Evolutionary conservation across 1,284 basidiomycete species (phyloP).

Genomic region (Xerocomus amazonicus): DNA sequence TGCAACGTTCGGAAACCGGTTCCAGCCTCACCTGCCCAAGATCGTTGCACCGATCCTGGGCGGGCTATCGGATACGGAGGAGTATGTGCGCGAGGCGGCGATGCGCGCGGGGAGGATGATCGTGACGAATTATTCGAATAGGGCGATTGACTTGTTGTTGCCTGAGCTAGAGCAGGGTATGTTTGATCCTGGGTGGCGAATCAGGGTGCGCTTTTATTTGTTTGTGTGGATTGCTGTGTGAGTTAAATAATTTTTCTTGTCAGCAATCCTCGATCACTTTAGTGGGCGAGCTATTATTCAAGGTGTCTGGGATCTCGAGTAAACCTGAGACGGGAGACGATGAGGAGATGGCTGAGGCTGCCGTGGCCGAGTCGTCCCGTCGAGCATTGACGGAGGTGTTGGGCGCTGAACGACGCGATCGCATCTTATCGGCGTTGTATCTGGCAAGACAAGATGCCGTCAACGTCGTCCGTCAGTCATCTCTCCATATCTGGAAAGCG

Average conservation of each 20-base stretch:
- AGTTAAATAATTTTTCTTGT: neutral
- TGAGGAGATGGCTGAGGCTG: conserved; percentile 61
- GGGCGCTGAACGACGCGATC: conserved; percentile 85
- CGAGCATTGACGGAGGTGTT: conserved; percentile 86
- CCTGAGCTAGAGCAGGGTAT: conserved; percentile 95
- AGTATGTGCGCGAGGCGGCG: conserved; percentile 92
- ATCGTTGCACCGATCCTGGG: conserved; percentile 93
- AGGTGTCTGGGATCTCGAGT: conserved; percentile 95
- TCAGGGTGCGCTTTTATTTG: conserved; percentile 60
- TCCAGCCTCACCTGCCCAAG: conserved; percentile 93
- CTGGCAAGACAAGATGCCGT: conserved; percentile 94
- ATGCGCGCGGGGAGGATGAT: conserved; percentile 99
- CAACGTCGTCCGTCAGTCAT: conserved; percentile 84
- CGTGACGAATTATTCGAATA: conserved; percentile 90
- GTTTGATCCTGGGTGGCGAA: conserved; percentile 94
- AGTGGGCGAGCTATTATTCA: conserved; percentile 95
- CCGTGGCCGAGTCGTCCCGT: conserved; percentile 73
- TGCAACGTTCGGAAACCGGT: conserved; percentile 93
- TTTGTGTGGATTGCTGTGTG: no score
- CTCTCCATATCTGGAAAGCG: conserved; percentile 98
- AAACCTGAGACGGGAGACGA: conserved; percentile 88
- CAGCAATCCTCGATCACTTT: conserved; percentile 94
- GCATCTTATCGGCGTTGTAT: conserved; percentile 89
- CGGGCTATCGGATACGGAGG: conserved; percentile 91
- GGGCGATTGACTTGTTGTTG: conserved; percentile 90